Evolutionary conservation across 1,284 basidiomycete genomes (phyloP).

Genomic region (Cryptococcus hybrid): DNA sequence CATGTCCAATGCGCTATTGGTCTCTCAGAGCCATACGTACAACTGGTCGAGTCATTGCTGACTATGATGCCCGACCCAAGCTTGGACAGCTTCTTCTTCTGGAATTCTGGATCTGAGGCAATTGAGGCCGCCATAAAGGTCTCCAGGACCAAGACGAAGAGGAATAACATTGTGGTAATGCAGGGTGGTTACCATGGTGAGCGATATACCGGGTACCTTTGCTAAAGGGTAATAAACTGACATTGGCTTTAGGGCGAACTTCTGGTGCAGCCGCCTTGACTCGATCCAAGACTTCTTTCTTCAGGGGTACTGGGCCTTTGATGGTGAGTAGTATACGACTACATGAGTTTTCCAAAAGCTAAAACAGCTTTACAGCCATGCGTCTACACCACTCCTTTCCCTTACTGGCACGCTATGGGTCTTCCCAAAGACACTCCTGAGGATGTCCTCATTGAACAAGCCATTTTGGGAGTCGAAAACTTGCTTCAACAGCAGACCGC

Average conservation of each 20-base stretch:
- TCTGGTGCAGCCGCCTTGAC: conserved; percentile 86
- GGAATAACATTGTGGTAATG: conserved; percentile 87
- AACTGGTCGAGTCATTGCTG: conserved; percentile 57
- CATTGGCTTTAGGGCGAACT: conserved; percentile 55
- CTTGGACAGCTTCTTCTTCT: conserved; percentile 77
- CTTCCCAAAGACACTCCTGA: conserved; percentile 61
- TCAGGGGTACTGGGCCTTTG: conserved; percentile 70
- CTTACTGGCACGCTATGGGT: conserved; percentile 86
- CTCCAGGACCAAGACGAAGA: conserved; percentile 69
- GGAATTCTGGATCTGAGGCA: conserved; percentile 64
- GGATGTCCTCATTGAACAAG: conserved; percentile 63
- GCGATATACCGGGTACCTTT: not conserved
- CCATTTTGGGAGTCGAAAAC: conserved; percentile 77
- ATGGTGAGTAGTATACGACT: conserved; percentile 59
- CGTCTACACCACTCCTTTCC: conserved; percentile 75
- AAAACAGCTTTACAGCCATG: conserved; percentile 61
- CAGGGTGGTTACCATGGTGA: conserved; percentile 80
- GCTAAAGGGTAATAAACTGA: not conserved
- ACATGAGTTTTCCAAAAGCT: not conserved
- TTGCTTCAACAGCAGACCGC: conserved; percentile 78
- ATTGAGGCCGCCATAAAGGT: conserved; percentile 49
- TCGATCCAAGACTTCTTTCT: conserved; percentile 83
- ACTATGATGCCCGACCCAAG: conserved; percentile 38
- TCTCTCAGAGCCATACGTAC: conserved; percentile 69
- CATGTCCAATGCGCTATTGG: conserved; percentile 61